A percentile compares a stretch with the other conserved stretches of the same genome.
Conservation (phyloP, 257 asterid species). For the Jasminum sambac region DNA sequence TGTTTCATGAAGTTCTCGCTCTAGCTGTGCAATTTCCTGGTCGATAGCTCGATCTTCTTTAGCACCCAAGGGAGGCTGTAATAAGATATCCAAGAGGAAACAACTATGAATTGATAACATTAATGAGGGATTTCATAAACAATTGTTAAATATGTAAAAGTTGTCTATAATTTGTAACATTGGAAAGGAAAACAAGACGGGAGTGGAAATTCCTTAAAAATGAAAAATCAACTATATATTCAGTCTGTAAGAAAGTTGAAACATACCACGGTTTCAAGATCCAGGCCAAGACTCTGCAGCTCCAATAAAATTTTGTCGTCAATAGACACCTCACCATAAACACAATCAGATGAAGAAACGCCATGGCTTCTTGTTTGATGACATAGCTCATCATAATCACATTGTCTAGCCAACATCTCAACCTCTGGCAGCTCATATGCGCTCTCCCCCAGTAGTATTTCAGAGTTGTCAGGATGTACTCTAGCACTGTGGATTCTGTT, state of each 20-base stretch:
- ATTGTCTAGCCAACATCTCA: conserved; percentile 58
- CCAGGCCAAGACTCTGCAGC: conserved; percentile 74
- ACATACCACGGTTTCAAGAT: conserved; percentile 81
- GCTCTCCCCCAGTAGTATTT: conserved; percentile 44
- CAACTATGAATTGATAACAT: conserved; percentile 1
- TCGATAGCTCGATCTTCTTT: conserved; percentile 68
- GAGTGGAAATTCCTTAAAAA: conserved; percentile 18
- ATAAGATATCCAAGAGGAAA: conserved; percentile 19
- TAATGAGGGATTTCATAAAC: conserved; percentile 6
- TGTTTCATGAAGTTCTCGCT: conserved; percentile 63
- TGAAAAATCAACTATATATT: conserved; percentile 14
- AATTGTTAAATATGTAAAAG: conserved; percentile 5
- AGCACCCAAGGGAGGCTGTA: conserved; percentile 83
- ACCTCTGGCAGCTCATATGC: conserved; percentile 62
- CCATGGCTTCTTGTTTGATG: conserved; percentile 34
- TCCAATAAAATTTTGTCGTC: conserved; percentile 77
- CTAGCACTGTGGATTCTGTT: conserved; percentile 29
- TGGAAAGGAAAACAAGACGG: conserved; percentile 2
- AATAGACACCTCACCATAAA: conserved; percentile 63
- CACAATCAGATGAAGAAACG: conserved; percentile 49
- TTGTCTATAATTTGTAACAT: conserved; percentile 16
- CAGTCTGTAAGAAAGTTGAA: conserved; percentile 14
- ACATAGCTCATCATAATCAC: conserved; percentile 49
- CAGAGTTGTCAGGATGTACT: conserved; percentile 42
- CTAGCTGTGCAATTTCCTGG: conserved; percentile 68